These are phyloP conservation scores for Cornus controversa DNA, from an alignment of 148 eudicot species.

Conservation along the genomic window DNA sequence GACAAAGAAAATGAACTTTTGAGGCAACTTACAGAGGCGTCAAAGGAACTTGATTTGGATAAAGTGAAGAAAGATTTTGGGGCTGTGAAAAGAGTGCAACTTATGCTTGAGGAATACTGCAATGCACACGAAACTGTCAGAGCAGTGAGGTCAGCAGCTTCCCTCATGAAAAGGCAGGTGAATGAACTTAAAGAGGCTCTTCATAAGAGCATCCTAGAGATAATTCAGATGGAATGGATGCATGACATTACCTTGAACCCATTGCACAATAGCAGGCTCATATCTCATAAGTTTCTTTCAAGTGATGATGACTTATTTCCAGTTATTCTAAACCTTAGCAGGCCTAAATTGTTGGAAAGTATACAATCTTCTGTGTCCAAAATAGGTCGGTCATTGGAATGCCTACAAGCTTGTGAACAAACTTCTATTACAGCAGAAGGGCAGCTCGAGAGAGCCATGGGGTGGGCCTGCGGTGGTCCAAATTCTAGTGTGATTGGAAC, in stretches of 20 bases:
- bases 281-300: conserved; percentile 62
- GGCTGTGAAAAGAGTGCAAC: conserved; percentile 60
- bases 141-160: conserved; percentile 83
- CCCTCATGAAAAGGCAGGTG: conserved; percentile 62
- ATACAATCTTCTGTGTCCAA: conserved; percentile 65
- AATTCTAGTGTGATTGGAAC: conserved; percentile 46
- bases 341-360: conserved; percentile 73
- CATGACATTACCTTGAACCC: conserved; percentile 51
- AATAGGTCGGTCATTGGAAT: conserved; percentile 68
- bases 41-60: conserved; percentile 41
- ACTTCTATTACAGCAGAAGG: conserved; percentile 83
- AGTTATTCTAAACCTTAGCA: conserved; percentile 60
- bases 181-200: conserved; percentile 76
- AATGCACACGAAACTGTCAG: conserved; percentile 91
- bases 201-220: conserved; percentile 64
- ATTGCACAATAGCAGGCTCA: conserved; percentile 56
- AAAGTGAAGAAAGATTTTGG: conserved; percentile 36
- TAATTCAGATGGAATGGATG: conserved; percentile 93
- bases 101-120: conserved; percentile 86
- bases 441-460: conserved; percentile 98
- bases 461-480: conserved; percentile 97
- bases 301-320: conserved; percentile 57
- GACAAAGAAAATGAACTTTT: conserved; percentile 57
- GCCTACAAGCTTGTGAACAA: conserved; percentile 80
- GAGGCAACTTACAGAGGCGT: conserved; percentile 40